Evolutionary conservation across 169 alveolate species (phyloP), one percentile per base, ranked within the genome.

Genomic region (Cryptosporidium sp.): DNA sequence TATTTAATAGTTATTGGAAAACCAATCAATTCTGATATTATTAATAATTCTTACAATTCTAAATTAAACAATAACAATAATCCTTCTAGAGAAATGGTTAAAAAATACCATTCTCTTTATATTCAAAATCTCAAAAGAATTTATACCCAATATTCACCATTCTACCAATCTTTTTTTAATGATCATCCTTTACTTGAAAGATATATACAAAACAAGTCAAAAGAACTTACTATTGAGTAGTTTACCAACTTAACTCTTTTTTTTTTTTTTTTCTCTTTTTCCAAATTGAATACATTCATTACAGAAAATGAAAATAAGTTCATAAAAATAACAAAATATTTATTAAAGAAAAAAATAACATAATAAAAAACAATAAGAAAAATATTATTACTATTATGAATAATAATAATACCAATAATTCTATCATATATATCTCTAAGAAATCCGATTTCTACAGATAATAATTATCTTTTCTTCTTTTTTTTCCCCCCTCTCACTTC

Each of bases 61-160:
- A 33, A 8, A 29, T 14, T 31, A 39, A 67, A 48, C 39, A 26
- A 51, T 52, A 2, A 8, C 48, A 42, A 51, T 26, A 18, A 58
- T 3, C 89, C 89, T 14, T 48, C 89, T 14, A 80, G 89, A 29
- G 89, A 80, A 16, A 23, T 62, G 39, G 70, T 80, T 14, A 80
- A 58, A 37, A 67, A 80, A 48, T 80, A 61, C 42, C 89, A 80
- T 23, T 44, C 51, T 18, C 42, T 80, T 12, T 80, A 80, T 39
- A 44, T 80, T 44, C 65, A 61, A 26, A 80, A 37, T 18, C 56
- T 80, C 33, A 23, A 80, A 42, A 65, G 75, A 33, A 62, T 80
- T 3, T 80, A 62, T 42, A 45, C 29, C 10, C 44, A 60, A 23
- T 80, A 80, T 18, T 45, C 69, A 18, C 75, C 75, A 3, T 62